These are phyloP conservation scores for Sporothrix variecibatus DNA, from an alignment of 2,329 filamentous ascomycete species.

Conservation along the genomic window DNA sequence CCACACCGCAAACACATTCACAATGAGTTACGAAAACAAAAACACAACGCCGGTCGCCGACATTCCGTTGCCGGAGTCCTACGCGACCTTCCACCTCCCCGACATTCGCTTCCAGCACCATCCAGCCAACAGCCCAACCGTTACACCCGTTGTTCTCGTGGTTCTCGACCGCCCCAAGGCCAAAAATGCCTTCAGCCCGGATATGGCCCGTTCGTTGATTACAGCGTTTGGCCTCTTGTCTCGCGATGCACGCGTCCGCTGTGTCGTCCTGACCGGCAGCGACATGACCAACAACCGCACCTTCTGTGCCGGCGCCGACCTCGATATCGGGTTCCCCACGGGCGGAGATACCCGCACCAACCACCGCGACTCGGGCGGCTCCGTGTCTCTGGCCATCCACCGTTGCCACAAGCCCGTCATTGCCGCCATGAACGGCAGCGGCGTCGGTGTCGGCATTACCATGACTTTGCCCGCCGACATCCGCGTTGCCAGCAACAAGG, in stretches of 20 bases:
- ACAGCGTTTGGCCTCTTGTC: slow-evolving; percentile 54
- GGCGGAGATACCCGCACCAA: slow-evolving; percentile 33
- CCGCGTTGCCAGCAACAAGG: slow-evolving; percentile 54
- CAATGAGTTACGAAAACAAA: slow-evolving; percentile 23
- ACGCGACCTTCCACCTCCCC: slow-evolving; percentile 46
- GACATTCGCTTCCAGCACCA: slow-evolving; percentile 53
- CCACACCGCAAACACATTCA: background rate
- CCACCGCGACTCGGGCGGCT: slow-evolving; percentile 55
- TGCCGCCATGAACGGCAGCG: slow-evolving; percentile 60
- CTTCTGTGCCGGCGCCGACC: slow-evolving; percentile 63
- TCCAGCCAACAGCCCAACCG: slow-evolving; percentile 51
- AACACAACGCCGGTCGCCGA: slow-evolving; percentile 4
- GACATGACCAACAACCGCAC: slow-evolving; percentile 51
- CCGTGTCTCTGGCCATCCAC: slow-evolving; percentile 56
- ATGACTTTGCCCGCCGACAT: slow-evolving; percentile 60
- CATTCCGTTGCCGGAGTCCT: slow-evolving; percentile 34
- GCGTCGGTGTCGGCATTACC: slow-evolving; percentile 63
- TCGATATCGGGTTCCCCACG: slow-evolving; percentile 38
- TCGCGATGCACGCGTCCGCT: slow-evolving; percentile 55
- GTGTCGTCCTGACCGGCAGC: slow-evolving; percentile 56
- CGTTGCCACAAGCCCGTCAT: slow-evolving; percentile 60
- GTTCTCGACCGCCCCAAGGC: slow-evolving; percentile 65
- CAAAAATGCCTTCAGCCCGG: slow-evolving; percentile 69
- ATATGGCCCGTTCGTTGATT: slow-evolving; percentile 64
- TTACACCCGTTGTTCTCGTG: slow-evolving; percentile 64